Base-by-base conservation (phyloP, 2,329 filamentous ascomycete genomes). In the Fusarium pseudograminearum region DNA sequence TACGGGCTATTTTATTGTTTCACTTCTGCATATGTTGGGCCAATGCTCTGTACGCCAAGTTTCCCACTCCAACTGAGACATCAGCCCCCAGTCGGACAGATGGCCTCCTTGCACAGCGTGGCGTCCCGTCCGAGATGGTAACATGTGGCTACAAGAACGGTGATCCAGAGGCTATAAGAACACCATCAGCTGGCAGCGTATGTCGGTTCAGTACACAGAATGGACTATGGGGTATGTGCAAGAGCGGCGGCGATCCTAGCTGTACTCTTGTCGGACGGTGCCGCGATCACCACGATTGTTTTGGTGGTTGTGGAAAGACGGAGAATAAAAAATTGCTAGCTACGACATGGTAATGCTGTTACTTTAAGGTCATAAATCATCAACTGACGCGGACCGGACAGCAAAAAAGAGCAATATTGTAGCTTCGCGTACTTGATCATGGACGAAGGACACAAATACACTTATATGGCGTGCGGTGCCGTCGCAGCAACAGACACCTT, bases 261-360 rank as follows among this genome's bases (percentile, higher is more conserved):
- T 83, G 80, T 22, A 78, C 78, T 0, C 61, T 83, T 5, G 76
- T 76, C 2, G 80, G 77, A 10, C 74, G 70, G 34, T 83, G 81
- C 44, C 42, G 77, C 7, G 81, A 82, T 57, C 58, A 65, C 2
- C 62, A 73, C 33, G 47, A 65, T 1, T 82, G 81, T 42, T 71
- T 71, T 1, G 57, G 47, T 9, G 78, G 78, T 6, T 81, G 79
- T 41, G 78, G 77, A 0, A 70, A 70, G 28, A 72, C 67, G 1
- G 57, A 66, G 2, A 67, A 62, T 3, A 30, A 59, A 3, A 59
- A 57, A 2, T 45, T 80, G 10, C 76, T 73, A 2, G 81, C 79
- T 0, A 75, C 79, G 30, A 77, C 75, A 30, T 83, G 80, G 77
- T 80, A 67, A 30, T 70, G 2, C 4, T 14, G 10, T 18, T 3